Conservation (phyloP, 176 grass and related monocot species). For the Chrysopogon serrulatus region DNA sequence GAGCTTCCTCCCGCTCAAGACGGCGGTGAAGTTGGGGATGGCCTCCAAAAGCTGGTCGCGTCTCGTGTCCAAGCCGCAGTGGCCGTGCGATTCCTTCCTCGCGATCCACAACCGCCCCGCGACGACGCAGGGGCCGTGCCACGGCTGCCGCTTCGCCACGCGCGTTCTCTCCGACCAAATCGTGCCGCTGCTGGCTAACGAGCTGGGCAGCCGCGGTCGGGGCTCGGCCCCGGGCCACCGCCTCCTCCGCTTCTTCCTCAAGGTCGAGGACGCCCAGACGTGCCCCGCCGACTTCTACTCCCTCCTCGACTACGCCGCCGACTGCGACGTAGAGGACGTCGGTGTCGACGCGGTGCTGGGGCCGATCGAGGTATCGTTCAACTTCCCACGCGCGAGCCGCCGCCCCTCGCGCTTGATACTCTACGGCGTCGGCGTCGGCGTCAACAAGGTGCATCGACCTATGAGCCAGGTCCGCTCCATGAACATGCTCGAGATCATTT, state of each 20-base stretch:
- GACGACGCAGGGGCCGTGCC: not conserved
- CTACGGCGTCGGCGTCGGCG: slow-evolving; percentile 14
- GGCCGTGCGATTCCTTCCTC: slow-evolving; percentile 13
- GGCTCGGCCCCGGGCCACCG: not conserved
- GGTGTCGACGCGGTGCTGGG: not conserved
- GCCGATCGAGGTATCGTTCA: not conserved
- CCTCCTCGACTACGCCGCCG: slow-evolving; percentile 40
- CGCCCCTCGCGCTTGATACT: slow-evolving; percentile 17
- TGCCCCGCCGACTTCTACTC: not conserved
- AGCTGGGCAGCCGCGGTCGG: not conserved
- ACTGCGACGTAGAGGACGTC: slow-evolving; percentile 40
- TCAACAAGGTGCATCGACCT: not conserved
- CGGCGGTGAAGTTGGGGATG: slow-evolving; percentile 11
- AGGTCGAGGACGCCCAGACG: slow-evolving; percentile 6
- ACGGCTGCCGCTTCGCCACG: not conserved
- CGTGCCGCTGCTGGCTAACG: not conserved
- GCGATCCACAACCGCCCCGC: not conserved
- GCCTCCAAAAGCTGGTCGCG: slow-evolving; percentile 26
- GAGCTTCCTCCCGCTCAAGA: slow-evolving; percentile 42
- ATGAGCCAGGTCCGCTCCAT: not conserved
- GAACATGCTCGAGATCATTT: slow-evolving; percentile 19
- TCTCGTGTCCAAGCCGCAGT: not conserved
- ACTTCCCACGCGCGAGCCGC: not conserved
- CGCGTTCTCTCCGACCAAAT: not conserved
- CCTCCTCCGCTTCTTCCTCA: slow-evolving; percentile 26